Percentiles rank a stretch among this genome's conserved stretches.
These are phyloP conservation scores for Blastobotrys persicus DNA, from an alignment of 1,139 yeast species.

Conservation along the genomic window DNA sequence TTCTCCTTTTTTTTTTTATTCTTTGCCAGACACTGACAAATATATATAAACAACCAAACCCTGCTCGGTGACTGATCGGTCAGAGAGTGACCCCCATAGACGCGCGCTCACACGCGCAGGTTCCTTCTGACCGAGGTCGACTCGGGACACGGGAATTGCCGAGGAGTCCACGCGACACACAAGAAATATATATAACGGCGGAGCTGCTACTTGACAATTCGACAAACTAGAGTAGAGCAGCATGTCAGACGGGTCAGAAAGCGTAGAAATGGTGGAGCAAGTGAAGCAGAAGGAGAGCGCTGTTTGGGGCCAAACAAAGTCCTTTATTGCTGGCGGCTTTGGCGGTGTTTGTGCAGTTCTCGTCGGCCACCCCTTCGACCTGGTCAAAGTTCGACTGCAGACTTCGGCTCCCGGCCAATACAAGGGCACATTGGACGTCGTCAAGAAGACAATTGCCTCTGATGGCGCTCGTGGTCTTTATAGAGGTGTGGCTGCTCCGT, in stretches of 20 bases:
- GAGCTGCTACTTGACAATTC: slow-evolving; percentile 1
- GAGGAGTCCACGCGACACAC: slow-evolving; percentile 8
- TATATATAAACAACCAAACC: slow-evolving; percentile 7
- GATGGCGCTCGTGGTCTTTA: slow-evolving; percentile 81
- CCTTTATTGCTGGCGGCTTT: slow-evolving; percentile 88
- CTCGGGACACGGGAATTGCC: slow-evolving; percentile 11
- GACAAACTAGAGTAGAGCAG: too few relatives aligned
- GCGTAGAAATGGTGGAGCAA: slow-evolving; percentile 7
- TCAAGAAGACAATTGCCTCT: slow-evolving; percentile 61
- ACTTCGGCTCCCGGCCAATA: slow-evolving; percentile 53
- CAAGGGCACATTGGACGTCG: slow-evolving; percentile 60
- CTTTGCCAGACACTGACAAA: too few relatives aligned
- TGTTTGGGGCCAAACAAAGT: slow-evolving; percentile 53
- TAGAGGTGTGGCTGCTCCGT: slow-evolving; percentile 85
- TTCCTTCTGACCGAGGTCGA: slow-evolving; percentile 4
- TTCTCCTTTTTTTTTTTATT: too few relatives aligned
- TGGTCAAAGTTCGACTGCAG: slow-evolving; percentile 88
- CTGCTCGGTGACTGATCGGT: too few relatives aligned
- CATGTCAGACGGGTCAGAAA: slow-evolving; percentile 14
- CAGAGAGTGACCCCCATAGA: not conserved
- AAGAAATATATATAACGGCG: not conserved
- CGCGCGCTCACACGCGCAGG: not conserved
- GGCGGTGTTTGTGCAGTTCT: slow-evolving; percentile 83
- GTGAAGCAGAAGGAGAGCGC: slow-evolving; percentile 22
- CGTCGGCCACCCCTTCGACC: slow-evolving; percentile 95